These are phyloP conservation scores for Solanum commersonii DNA, from an alignment of 257 asterid species.

Conservation along the genomic window DNA sequence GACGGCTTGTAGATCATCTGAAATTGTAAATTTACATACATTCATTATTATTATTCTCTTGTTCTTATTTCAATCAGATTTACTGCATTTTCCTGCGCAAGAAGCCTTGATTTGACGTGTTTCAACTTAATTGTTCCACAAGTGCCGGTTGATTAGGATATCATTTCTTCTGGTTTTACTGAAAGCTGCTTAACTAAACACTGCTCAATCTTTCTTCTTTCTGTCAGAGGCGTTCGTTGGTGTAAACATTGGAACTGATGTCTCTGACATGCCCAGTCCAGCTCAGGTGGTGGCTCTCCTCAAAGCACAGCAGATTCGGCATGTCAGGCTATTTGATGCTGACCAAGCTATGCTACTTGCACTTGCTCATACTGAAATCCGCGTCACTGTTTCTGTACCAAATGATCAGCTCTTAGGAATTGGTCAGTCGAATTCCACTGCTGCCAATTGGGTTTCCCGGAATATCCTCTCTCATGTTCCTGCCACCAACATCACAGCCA, in stretches of 20 bases:
- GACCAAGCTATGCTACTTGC: conserved; percentile 66
- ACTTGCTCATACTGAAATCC: conserved; percentile 72
- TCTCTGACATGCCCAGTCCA: conserved; percentile 82
- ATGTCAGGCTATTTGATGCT: conserved; percentile 60
- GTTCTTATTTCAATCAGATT: background rate
- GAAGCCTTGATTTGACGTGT: background rate
- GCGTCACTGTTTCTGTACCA: conserved; percentile 65
- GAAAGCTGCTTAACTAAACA: background rate
- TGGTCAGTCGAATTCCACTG: conserved; percentile 82
- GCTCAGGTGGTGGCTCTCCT: conserved; percentile 81
- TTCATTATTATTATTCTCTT: background rate
- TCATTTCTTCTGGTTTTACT: background rate
- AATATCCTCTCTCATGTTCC: conserved; percentile 64
- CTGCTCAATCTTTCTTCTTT: background rate
- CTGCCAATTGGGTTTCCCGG: conserved; percentile 85
- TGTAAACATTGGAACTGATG: conserved; percentile 69
- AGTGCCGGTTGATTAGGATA: background rate
- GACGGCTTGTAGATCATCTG: background rate
- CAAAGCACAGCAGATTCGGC: conserved; percentile 70
- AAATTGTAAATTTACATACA: background rate
- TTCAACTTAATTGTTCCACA: background rate
- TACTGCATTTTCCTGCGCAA: background rate
- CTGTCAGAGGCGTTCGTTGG: conserved; percentile 65
- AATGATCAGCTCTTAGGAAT: conserved; percentile 75
- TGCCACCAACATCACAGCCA: conserved; percentile 74